Percentiles rank a stretch among this genome's conserved stretches.
Conservation (phyloP, 2,329 filamentous ascomycete species). For the Talaromyces marneffei region DNA sequence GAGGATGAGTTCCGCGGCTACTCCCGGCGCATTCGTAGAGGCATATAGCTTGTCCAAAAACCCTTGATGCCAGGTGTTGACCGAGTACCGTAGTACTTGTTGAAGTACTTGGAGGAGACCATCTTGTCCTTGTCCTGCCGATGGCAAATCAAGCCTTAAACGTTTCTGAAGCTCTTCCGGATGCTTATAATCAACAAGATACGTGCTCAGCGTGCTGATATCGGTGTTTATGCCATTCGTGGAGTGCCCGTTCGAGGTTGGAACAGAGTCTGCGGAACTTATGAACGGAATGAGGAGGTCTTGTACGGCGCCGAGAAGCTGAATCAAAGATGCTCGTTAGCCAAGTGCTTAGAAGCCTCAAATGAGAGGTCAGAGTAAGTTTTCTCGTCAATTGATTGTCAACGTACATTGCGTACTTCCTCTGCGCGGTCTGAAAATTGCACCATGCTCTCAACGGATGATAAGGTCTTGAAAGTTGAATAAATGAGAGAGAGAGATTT, state of each 20-base stretch:
- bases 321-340: neutral
- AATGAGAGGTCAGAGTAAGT: neutral
- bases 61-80: conserved; percentile 98
- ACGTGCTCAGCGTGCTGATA: conserved; percentile 52
- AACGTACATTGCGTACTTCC: conserved; percentile 39
- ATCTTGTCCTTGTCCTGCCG: conserved; percentile 57
- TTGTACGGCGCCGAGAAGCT: conserved; percentile 39
- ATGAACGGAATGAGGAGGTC: conserved; percentile 43
- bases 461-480: neutral
- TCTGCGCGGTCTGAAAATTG: conserved; percentile 29
- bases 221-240: conserved; percentile 48
- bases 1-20: conserved; percentile 78
- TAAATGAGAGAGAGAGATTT: neutral
- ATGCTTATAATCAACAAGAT: conserved; percentile 58
- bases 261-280: conserved; percentile 32
- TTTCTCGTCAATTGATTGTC: neutral
- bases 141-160: conserved; percentile 48
- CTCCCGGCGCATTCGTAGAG: conserved; percentile 80
- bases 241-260: conserved; percentile 17
- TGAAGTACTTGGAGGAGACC: conserved; percentile 67
- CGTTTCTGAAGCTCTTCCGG: conserved; percentile 57
- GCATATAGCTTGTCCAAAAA: conserved; percentile 94
- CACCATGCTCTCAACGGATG: neutral
- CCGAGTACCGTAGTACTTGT: conserved; percentile 72
- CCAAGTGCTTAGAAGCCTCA: too few species aligned